Conservation (phyloP, 495 filamentous ascomycete genomes). For the Trichoderma orchidacearum region DNA sequence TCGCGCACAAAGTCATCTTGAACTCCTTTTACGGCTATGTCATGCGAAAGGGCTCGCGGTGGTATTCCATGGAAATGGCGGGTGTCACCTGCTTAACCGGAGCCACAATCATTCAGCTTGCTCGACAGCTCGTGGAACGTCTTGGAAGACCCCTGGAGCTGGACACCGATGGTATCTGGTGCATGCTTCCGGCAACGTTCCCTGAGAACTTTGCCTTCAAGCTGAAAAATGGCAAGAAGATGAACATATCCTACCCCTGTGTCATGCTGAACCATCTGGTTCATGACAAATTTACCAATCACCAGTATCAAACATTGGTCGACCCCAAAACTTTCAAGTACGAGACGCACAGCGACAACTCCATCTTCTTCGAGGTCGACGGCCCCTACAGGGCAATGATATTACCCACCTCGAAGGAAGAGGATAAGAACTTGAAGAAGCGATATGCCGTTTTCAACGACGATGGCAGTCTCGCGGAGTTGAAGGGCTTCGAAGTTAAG, state of each 20-base stretch:
- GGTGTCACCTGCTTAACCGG: constrained; percentile 96
- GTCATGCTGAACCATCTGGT: constrained; percentile 99
- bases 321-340: constrained; percentile 75
- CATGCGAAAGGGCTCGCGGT: constrained; percentile 96
- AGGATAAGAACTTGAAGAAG: constrained; percentile 99
- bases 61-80: constrained; percentile 99
- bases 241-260: constrained; percentile 92
- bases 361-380: constrained; percentile 99
- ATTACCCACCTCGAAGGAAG: constrained; percentile 91
- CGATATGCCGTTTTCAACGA: constrained; percentile 98
- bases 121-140: constrained; percentile 83
- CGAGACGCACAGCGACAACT: constrained; percentile 92
- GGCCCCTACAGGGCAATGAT: constrained; percentile 97
- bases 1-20: constrained; percentile 97
- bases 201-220: constrained; percentile 95
- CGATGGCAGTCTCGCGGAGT: constrained; percentile 87
- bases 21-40: constrained; percentile 99
- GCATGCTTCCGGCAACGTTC: constrained; percentile 94
- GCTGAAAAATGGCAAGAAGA: constrained; percentile 86
- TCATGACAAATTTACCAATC: constrained; percentile 87
- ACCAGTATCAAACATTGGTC: constrained; percentile 84
- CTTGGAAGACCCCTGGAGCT: constrained; percentile 89
- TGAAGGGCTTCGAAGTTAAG: constrained; percentile 98
- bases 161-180: constrained; percentile 99
- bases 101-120: constrained; percentile 95